Evolutionary conservation across 805 yeast species (phyloP).

Genomic region (Cyberlindnera suaveolens): DNA sequence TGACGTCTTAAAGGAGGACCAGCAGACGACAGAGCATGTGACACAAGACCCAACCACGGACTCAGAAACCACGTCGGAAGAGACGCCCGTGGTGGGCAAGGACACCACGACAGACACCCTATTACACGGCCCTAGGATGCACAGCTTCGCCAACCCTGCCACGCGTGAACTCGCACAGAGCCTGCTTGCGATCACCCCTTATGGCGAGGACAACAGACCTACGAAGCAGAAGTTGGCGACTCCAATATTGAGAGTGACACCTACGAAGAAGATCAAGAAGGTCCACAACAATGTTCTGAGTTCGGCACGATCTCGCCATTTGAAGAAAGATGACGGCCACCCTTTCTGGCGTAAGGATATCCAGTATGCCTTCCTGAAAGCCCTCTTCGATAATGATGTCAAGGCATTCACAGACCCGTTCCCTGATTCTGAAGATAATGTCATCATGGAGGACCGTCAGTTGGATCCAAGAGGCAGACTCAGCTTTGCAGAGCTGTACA

Average conservation of each 20-base stretch:
- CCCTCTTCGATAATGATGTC: conserved; percentile 55
- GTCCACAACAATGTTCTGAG: conserved; percentile 14
- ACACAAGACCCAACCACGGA: background rate
- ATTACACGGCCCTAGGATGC: background rate
- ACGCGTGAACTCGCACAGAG: too few species aligned
- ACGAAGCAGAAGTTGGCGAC: background rate
- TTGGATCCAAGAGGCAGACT: conserved; percentile 37
- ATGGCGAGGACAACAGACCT: background rate
- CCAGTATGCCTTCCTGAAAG: conserved; percentile 70
- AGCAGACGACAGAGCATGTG: background rate
- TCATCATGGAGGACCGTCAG: conserved; percentile 27
- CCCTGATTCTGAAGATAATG: conserved; percentile 32
- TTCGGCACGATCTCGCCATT: conserved; percentile 42
- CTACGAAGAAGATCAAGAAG: conserved; percentile 11
- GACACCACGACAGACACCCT: background rate
- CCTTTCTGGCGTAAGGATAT: conserved; percentile 87
- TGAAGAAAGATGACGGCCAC: conserved; percentile 88
- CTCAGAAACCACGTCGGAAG: conserved; percentile 1
- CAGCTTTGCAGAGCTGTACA: conserved; percentile 80
- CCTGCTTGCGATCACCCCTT: too few species aligned
- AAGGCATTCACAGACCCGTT: conserved; percentile 65
- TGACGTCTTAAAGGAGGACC: background rate
- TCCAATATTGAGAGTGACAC: conserved; percentile 1
- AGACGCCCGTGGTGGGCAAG: background rate
- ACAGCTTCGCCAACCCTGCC: background rate